Conservation (phyloP, 1,284 basidiomycete genomes). For the Austroboletus novae-zelandiae region DNA sequence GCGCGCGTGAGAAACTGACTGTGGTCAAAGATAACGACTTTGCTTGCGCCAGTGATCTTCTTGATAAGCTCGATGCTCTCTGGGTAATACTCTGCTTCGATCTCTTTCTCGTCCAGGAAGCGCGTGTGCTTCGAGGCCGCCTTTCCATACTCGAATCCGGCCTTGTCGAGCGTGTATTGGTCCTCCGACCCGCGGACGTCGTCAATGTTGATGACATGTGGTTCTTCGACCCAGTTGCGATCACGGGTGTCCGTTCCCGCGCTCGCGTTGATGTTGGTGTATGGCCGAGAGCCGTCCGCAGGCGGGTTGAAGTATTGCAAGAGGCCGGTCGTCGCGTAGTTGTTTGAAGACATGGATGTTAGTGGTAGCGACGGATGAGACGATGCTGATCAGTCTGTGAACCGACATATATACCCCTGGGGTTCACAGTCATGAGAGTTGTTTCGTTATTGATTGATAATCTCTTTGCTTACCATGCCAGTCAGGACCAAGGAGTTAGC, state of each 20-base stretch:
- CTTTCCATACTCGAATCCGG: constrained; percentile 48
- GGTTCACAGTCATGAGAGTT: constrained; percentile 1
- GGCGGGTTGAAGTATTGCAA: constrained; percentile 20
- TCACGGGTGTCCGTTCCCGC: constrained; percentile 1
- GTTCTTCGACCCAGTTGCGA: constrained; percentile 19
- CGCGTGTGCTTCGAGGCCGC: constrained; percentile 24
- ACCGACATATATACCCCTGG: constrained; percentile 10
- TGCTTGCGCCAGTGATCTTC: constrained; percentile 49
- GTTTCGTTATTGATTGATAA: neutral
- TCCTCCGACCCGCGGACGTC: constrained; percentile 46
- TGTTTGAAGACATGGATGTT: constrained; percentile 18
- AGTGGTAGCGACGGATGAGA: neutral
- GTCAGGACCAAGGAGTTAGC: too few relatives aligned
- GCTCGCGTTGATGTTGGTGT: constrained; percentile 11
- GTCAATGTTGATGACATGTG: constrained; percentile 22
- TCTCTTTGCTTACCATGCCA: neutral
- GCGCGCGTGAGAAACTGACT: constrained; percentile 35
- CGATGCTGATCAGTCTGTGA: neutral
- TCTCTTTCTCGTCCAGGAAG: constrained; percentile 41
- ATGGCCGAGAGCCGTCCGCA: constrained; percentile 22
- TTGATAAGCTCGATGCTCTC: constrained; percentile 53
- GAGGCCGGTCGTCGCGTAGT: constrained; percentile 15
- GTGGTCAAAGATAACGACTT: constrained; percentile 54
- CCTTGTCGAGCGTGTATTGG: constrained; percentile 42
- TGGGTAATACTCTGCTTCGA: constrained; percentile 48